Conservation (phyloP, 2,329 filamentous ascomycete species). For the Sarocladium brachiariae region DNA sequence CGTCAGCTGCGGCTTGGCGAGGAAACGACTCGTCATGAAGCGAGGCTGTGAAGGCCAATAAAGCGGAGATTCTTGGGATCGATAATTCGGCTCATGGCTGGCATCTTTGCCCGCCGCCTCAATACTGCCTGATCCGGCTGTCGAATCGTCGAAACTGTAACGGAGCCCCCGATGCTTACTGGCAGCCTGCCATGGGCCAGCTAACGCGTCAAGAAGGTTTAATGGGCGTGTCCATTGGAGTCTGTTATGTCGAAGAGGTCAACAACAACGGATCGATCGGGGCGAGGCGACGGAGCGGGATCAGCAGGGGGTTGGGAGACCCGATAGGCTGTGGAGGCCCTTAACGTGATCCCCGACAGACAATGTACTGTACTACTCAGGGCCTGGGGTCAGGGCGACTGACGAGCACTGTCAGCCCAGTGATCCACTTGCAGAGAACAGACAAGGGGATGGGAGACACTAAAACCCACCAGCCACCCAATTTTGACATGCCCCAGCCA, state of each 20-base stretch:
- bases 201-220: conserved; percentile 1
- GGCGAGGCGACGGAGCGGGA: not conserved
- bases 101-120: not conserved
- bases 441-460: too few relatives aligned
- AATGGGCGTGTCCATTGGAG: not conserved
- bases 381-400: not conserved
- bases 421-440: too few relatives aligned
- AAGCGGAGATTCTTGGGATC: not conserved
- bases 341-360: not conserved
- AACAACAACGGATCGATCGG: conserved; percentile 1
- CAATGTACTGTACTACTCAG: not conserved
- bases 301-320: not conserved
- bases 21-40: conserved; percentile 2
- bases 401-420: not conserved
- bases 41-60: conserved; percentile 1
- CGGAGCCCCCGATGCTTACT: not conserved
- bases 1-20: conserved; percentile 8
- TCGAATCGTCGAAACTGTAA: not conserved
- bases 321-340: not conserved
- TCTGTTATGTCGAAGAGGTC: not conserved
- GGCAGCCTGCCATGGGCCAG: not conserved
- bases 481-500: conserved; percentile 7
- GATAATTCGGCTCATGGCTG: not conserved
- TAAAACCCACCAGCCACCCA: conserved; percentile 1
- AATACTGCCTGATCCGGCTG: not conserved